phyloP scores from a whole-genome alignment of 2,329 filamentous ascomycete genomes.

The Coleophoma crateriformis region DNA sequence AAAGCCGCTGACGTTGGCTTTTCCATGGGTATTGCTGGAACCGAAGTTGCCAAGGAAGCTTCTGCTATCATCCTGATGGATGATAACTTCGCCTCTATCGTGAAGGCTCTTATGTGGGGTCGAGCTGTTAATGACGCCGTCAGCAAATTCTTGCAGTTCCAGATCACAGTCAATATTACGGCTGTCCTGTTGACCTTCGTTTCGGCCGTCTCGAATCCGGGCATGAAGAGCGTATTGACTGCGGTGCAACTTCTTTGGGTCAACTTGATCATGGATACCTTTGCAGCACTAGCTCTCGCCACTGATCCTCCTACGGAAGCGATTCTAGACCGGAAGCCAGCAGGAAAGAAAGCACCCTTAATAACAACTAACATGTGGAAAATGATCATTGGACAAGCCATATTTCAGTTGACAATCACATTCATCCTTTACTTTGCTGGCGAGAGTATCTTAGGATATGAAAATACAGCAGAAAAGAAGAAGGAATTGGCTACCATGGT shows the following conservation, averaged over 20 bases:
- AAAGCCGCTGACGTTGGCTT: conserved; percentile 59
- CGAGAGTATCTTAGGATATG: conserved; percentile 46
- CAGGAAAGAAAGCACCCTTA: conserved; percentile 36
- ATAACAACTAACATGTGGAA: conserved; percentile 55
- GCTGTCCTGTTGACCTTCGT: conserved; percentile 61
- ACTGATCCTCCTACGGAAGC: conserved; percentile 55
- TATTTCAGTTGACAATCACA: conserved; percentile 54
- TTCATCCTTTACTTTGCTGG: conserved; percentile 58
- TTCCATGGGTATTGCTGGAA: conserved; percentile 54
- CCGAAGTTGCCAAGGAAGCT: conserved; percentile 53
- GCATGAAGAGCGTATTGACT: conserved; percentile 54
- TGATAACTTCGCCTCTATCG: conserved; percentile 53
- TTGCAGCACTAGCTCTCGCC: conserved; percentile 59
- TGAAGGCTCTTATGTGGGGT: conserved; percentile 51
- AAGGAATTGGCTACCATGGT: conserved; percentile 51
- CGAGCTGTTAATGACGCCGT: conserved; percentile 33
- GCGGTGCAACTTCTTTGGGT: conserved; percentile 66
- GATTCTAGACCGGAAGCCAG: conserved; percentile 48
- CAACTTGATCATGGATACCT: conserved; percentile 66
- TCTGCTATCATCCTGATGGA: conserved; percentile 52
- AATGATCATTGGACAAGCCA: conserved; percentile 57
- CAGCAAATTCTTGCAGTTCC: conserved; percentile 41
- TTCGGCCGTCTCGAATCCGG: conserved; percentile 50
- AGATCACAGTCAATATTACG: conserved; percentile 67
- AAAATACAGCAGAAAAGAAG: conserved; percentile 31